These are phyloP conservation scores for Corynascus novoguineensis DNA, from an alignment of 495 filamentous ascomycete species.

Conservation along the genomic window DNA sequence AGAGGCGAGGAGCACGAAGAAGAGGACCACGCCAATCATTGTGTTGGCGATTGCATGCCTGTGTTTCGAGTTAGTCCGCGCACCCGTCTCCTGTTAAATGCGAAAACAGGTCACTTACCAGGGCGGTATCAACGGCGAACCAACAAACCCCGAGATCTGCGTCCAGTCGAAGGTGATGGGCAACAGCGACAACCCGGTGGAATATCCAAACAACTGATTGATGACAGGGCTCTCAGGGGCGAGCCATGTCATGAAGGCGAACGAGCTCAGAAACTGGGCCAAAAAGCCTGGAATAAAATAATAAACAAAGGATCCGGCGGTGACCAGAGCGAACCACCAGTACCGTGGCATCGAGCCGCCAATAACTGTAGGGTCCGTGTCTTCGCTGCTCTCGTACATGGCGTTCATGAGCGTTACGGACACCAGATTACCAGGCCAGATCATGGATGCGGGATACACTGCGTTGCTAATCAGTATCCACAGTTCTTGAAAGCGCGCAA, in stretches of 20 bases:
- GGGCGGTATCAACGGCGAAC: conserved; percentile 54
- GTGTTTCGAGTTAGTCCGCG: neutral
- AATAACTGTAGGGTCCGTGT: conserved; percentile 42
- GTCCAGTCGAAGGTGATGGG: conserved; percentile 66
- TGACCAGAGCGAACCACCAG: conserved; percentile 53
- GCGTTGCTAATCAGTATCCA: conserved; percentile 5
- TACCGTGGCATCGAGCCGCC: conserved; percentile 55
- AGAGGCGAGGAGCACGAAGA: conserved; percentile 44
- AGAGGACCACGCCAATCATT: conserved; percentile 54
- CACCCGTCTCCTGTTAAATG: neutral
- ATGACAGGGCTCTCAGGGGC: conserved; percentile 57
- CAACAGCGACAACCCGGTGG: conserved; percentile 55
- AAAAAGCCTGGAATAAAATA: conserved; percentile 59
- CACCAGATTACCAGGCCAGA: conserved; percentile 66
- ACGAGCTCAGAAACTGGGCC: conserved; percentile 53
- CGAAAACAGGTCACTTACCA: conserved; percentile 35
- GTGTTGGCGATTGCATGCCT: conserved; percentile 57
- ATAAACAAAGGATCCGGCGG: conserved; percentile 47
- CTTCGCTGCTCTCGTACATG: conserved; percentile 57
- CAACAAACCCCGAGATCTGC: conserved; percentile 52
- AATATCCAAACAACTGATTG: conserved; percentile 64
- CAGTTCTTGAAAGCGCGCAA: neutral
- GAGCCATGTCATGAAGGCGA: conserved; percentile 59
- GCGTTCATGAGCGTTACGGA: conserved; percentile 62
- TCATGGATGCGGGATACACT: conserved; percentile 65